Percentiles rank a stretch among this genome's conserved stretches.
phyloP scores from a whole-genome alignment of 2,329 filamentous ascomycete species.

The Alternaria alternata region DNA sequence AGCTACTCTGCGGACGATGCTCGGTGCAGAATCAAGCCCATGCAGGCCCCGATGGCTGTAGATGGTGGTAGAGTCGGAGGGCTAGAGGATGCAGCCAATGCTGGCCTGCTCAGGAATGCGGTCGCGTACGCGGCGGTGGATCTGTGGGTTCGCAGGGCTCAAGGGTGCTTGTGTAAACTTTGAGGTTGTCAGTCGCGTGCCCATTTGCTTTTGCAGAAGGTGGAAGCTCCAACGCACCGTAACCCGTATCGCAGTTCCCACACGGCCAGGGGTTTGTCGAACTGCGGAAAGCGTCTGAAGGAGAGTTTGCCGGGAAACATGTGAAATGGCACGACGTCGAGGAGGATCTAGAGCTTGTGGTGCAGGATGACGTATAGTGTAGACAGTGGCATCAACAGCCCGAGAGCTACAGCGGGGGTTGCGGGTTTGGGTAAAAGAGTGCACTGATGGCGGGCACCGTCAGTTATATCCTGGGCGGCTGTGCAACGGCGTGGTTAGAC shows the following conservation, averaged over 20 bases:
- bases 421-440: constrained; percentile 4
- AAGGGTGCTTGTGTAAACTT: constrained; percentile 21
- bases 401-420: constrained; percentile 15
- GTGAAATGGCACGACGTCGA: constrained; percentile 34
- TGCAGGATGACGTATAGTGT: constrained; percentile 37
- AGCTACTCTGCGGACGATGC: constrained; percentile 1
- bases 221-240: constrained; percentile 21
- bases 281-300: constrained; percentile 36
- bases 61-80: background rate
- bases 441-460: background rate
- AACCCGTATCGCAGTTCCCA: constrained; percentile 28
- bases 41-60: constrained; percentile 7
- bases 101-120: background rate
- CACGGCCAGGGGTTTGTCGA: constrained; percentile 39
- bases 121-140: constrained; percentile 9
- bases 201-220: background rate
- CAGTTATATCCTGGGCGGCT: constrained; percentile 10
- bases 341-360: constrained; percentile 23
- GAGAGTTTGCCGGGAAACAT: constrained; percentile 35
- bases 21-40: constrained; percentile 10
- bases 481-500: constrained; percentile 16
- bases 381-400: constrained; percentile 20
- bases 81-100: background rate
- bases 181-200: constrained; percentile 24
- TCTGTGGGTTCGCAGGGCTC: constrained; percentile 12